Evolutionary conservation across 768 basidiomycete species (phyloP).

Genomic region (Ramaria rubella): DNA sequence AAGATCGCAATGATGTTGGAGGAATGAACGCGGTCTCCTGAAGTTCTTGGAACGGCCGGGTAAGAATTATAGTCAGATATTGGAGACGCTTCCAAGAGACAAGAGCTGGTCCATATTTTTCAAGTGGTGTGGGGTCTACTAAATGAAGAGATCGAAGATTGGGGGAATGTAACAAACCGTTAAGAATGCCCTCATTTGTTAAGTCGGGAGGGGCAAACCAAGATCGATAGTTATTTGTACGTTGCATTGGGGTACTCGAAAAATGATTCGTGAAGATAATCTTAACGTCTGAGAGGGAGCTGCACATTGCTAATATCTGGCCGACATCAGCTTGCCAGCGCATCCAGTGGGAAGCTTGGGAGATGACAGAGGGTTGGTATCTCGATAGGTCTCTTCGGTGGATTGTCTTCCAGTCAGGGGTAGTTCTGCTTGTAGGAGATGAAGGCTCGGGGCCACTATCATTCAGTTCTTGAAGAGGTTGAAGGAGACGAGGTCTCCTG

Average conservation of each 20-base stretch:
- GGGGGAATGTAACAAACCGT: slow-evolving; percentile 8
- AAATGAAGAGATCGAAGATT: slow-evolving; percentile 14
- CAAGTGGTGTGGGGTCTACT: slow-evolving; percentile 16
- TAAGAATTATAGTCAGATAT: slow-evolving; percentile 5
- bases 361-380: slow-evolving; percentile 14
- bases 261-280: slow-evolving; percentile 10
- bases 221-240: slow-evolving; percentile 2
- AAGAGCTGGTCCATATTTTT: slow-evolving; percentile 13
- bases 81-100: slow-evolving; percentile 12
- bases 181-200: slow-evolving; percentile 11
- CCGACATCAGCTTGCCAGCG: slow-evolving; percentile 13
- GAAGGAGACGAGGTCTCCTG: slow-evolving; percentile 6
- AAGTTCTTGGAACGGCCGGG: slow-evolving; percentile 9
- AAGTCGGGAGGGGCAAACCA: slow-evolving; percentile 12
- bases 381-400: background rate
- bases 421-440: background rate
- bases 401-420: background rate
- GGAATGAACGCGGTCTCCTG: slow-evolving; percentile 13
- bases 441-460: background rate
- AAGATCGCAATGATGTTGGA: slow-evolving; percentile 9
- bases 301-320: slow-evolving; percentile 11
- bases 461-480: background rate
- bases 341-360: slow-evolving; percentile 15
- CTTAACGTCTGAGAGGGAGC: slow-evolving; percentile 8
- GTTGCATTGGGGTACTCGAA: background rate